These are phyloP conservation scores for Entomophthora muscae DNA, from an alignment of 371 early-diverging fungal genomes.

Conservation along the genomic window DNA sequence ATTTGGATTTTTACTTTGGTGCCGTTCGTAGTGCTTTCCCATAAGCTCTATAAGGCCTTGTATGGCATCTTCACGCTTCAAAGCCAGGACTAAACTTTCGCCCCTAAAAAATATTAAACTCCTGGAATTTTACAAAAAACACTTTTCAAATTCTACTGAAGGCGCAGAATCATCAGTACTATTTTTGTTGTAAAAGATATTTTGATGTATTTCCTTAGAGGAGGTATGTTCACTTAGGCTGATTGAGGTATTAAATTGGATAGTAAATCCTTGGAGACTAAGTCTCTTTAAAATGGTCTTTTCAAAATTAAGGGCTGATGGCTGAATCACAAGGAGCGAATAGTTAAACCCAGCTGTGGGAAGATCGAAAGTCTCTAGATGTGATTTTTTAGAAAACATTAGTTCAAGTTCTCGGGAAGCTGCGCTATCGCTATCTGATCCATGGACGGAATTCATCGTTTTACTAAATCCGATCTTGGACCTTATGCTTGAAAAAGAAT, in stretches of 20 bases:
- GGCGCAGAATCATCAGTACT: not conserved
- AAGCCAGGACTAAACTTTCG: not conserved
- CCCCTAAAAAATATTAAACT: not conserved
- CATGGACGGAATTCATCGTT: not conserved
- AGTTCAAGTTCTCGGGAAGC: not conserved
- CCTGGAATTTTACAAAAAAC: not conserved
- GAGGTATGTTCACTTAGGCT: not conserved
- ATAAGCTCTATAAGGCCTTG: not conserved
- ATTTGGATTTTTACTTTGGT: not conserved
- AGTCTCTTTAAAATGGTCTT: too few species aligned
- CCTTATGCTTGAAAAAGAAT: not conserved
- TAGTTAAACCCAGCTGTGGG: not conserved
- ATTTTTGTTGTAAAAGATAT: not conserved
- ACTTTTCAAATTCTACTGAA: not conserved
- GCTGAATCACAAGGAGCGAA: not conserved
- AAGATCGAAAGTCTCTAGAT: not conserved
- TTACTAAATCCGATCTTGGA: not conserved
- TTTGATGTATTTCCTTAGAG: not conserved
- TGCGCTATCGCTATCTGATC: not conserved
- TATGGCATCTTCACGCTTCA: not conserved
- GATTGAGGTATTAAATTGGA: not conserved
- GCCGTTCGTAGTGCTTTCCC: not conserved
- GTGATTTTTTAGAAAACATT: not conserved
- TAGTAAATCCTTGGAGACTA: not conserved
- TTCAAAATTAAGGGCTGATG: not conserved